Base-by-base conservation (phyloP, 331 rosid species). In the Pyracantha coccinea region DNA sequence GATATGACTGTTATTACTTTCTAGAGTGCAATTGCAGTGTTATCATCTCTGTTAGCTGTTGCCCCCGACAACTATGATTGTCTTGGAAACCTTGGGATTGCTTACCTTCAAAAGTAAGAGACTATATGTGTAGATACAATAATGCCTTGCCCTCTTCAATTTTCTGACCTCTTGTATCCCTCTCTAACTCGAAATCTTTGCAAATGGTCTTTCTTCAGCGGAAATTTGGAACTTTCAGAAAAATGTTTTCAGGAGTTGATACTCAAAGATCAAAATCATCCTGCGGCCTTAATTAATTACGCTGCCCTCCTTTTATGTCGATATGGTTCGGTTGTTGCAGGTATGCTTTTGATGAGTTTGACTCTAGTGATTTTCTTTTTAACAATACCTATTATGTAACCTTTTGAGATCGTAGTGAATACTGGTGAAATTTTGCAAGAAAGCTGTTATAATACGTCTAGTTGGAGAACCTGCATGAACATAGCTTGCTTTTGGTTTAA, bases 191-290 rank as follows among this genome's bases (percentile, higher is more conserved):
- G 71, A 28, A 63, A 66, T 55, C 52, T 4, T 74, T 84, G 61
- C 65, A 20, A 54, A 74, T 29, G 54, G 68, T 25, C 65, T 81
- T 61, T 14, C 33, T 59, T 61, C 92, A 94, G 99, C 77, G 99
- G 97, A 84, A 83, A 92, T 81, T 75, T 90, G 89, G 99, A 94
- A 78, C 82, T 84, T 75, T 90, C 97, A 27, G 86, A 82, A 69
- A 94, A 86, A 73, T 94, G 99, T 86, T 92, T 94, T 67, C 99
- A 94, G 78, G 91, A 87, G 79, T 81, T 94, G 86, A 79, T 94
- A 70, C 87, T 94, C 69, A 90, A 89, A 79, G 99, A 94, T 86
- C 99, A 94, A 88, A 88, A 86, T 77, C 99, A 94, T 81, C 99
- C 99, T 44, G 90, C 95, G 16, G 95, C 97, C 71, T 82, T 92